phyloP scores from a whole-genome alignment of 2,329 filamentous ascomycete species.

The Berkeleyomyces basicola region DNA sequence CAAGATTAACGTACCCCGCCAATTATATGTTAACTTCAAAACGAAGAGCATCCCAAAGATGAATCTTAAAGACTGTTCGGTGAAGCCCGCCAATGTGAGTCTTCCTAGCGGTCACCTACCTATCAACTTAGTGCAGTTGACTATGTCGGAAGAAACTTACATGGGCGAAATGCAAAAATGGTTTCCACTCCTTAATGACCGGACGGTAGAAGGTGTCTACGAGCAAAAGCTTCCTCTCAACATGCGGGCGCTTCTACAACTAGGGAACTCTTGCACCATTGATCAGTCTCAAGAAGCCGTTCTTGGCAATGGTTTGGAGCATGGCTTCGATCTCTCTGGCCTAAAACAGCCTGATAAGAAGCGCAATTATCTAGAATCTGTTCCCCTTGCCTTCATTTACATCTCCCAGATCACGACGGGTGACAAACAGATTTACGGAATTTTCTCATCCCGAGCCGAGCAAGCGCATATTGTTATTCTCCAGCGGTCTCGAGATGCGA shows the following conservation, averaged over 20 bases:
- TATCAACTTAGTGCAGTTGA: conserved; percentile 84
- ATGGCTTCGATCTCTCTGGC: conserved; percentile 74
- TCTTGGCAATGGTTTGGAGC: conserved; percentile 78
- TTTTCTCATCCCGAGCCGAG: conserved; percentile 70
- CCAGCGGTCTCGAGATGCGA: conserved; percentile 60
- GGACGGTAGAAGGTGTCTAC: conserved; percentile 76
- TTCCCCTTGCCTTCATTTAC: conserved; percentile 69
- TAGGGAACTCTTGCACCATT: conserved; percentile 85
- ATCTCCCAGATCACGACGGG: conserved; percentile 84
- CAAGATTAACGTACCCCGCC: conserved; percentile 75
- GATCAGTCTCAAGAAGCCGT: conserved; percentile 83
- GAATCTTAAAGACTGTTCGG: conserved; percentile 59
- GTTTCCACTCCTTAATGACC: conserved; percentile 14
- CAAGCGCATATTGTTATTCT: conserved; percentile 81
- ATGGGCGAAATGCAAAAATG: conserved; percentile 48
- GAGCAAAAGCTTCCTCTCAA: conserved; percentile 83
- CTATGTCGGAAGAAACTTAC: conserved; percentile 75
- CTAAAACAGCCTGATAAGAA: conserved; percentile 51
- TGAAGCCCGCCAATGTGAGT: conserved; percentile 85
- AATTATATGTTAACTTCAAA: conserved; percentile 85
- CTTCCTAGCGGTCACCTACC: conserved; percentile 91
- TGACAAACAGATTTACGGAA: conserved; percentile 79
- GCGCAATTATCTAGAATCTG: conserved; percentile 55
- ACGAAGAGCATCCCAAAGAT: conserved; percentile 75
- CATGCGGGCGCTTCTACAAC: conserved; percentile 68